phyloP scores from a whole-genome alignment of 2,329 filamentous ascomycete species.

The Claviceps sp. region DNA sequence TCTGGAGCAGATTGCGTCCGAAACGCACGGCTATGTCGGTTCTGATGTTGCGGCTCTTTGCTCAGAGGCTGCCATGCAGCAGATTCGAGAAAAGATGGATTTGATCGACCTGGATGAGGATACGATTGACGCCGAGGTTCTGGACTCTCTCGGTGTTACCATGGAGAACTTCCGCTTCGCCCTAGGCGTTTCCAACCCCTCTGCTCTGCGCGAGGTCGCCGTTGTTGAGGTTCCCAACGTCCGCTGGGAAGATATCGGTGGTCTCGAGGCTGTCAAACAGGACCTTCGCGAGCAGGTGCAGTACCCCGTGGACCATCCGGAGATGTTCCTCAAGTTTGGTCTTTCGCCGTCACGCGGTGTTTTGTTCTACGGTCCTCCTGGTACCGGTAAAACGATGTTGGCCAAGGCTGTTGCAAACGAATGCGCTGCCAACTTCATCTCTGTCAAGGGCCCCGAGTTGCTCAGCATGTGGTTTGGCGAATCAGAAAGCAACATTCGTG shows the following conservation, averaged over 20 bases:
- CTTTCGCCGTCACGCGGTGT: constrained; percentile 96
- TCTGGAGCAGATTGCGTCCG: constrained; percentile 87
- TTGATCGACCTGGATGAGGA: constrained; percentile 98
- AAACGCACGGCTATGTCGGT: constrained; percentile 98
- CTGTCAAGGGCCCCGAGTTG: constrained; percentile 94
- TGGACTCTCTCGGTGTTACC: constrained; percentile 94
- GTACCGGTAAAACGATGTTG: constrained; percentile 99
- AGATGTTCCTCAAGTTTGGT: constrained; percentile 99
- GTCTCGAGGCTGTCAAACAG: constrained; percentile 95
- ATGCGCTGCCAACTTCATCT: constrained; percentile 99
- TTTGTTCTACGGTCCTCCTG: constrained; percentile 94
- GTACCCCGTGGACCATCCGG: constrained; percentile 97
- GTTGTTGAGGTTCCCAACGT: constrained; percentile 99
- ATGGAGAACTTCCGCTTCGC: constrained; percentile 99
- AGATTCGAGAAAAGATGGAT: constrained; percentile 99
- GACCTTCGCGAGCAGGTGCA: constrained; percentile 98
- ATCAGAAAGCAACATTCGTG: constrained; percentile 98
- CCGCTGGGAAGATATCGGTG: constrained; percentile 99
- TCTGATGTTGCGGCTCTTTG: constrained; percentile 97
- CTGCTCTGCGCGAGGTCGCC: constrained; percentile 93
- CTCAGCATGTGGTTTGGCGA: constrained; percentile 99
- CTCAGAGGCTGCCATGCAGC: constrained; percentile 98
- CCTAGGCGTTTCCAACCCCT: constrained; percentile 95
- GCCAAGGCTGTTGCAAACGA: constrained; percentile 99
- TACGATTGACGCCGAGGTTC: constrained; percentile 94